A percentile compares a stretch with the other conserved stretches of the same genome.
Conservation (phyloP, 768 basidiomycete species). For the Amylocystis lapponica region DNA sequence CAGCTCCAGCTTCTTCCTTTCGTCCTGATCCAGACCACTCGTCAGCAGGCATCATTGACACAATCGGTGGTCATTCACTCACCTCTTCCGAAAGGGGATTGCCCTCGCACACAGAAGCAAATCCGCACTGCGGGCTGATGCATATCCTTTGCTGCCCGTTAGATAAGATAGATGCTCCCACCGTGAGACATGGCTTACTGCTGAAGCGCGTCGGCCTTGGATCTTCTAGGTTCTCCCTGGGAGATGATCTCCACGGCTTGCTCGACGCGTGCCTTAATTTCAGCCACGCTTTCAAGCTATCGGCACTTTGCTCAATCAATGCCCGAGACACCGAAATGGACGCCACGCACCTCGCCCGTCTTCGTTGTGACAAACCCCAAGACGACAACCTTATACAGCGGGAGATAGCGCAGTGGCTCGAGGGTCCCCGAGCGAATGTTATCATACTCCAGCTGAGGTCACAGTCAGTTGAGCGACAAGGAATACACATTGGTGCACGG, state of each 20-base stretch:
- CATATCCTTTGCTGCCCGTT: conserved; percentile 25
- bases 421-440: conserved; percentile 56
- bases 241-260: conserved; percentile 39
- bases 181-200: conserved; percentile 21
- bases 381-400: conserved; percentile 36
- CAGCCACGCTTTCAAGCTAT: conserved; percentile 36
- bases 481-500: neutral
- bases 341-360: conserved; percentile 26
- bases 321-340: neutral
- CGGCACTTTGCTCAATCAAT: neutral
- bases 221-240: conserved; percentile 28
- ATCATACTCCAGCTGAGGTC: conserved; percentile 50
- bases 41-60: neutral
- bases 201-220: conserved; percentile 34
- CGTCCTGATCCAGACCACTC: conserved; percentile 20
- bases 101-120: conserved; percentile 40
- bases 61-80: neutral
- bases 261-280: conserved; percentile 33
- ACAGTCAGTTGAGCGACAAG: neutral
- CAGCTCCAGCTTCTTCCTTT: conserved; percentile 30
- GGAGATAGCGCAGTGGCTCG: conserved; percentile 46
- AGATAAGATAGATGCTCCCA: neutral
- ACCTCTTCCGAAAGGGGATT: conserved; percentile 31
- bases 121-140: conserved; percentile 47
- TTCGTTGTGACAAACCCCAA: conserved; percentile 41